These are phyloP conservation scores for Seiridium unicorne DNA, from an alignment of 2,329 filamentous ascomycete species.

Conservation along the genomic window DNA sequence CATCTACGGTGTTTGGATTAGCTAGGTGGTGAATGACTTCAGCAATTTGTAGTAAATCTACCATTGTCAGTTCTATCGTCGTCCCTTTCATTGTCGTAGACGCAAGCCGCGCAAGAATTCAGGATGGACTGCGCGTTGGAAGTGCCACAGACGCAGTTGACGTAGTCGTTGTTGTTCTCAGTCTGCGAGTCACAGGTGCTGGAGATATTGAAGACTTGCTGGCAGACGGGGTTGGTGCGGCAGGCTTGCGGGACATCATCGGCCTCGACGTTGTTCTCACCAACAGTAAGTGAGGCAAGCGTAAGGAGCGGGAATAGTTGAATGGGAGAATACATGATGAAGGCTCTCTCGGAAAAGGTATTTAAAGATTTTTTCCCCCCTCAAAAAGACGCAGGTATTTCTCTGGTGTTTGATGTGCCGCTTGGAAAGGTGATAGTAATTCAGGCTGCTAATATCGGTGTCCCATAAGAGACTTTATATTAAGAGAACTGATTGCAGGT, in stretches of 20 bases:
- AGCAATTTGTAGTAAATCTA: not conserved
- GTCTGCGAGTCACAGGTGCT: not conserved
- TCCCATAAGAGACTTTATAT: not conserved
- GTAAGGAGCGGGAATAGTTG: not conserved
- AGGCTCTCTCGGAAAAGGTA: not conserved
- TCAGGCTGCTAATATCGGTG: not conserved
- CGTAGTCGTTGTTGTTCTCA: not conserved
- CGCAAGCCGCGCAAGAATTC: not conserved
- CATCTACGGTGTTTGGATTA: not conserved
- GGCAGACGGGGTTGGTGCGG: not conserved
- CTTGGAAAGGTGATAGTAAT: not conserved
- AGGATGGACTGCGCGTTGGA: not conserved
- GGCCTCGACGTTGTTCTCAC: not conserved
- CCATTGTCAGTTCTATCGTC: slow-evolving; percentile 2
- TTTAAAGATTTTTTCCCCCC: too few species aligned
- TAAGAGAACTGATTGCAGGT: not conserved
- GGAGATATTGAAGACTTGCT: not conserved
- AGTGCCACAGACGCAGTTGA: not conserved
- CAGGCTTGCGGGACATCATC: not conserved
- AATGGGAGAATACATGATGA: not conserved
- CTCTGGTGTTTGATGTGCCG: not conserved
- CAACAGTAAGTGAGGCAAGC: not conserved
- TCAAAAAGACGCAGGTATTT: too few species aligned
- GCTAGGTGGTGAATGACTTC: not conserved
- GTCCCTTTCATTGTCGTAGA: not conserved